These are phyloP conservation scores for Aspergillus viridinutans DNA, from an alignment of 2,329 filamentous ascomycete genomes.

Conservation along the genomic window DNA sequence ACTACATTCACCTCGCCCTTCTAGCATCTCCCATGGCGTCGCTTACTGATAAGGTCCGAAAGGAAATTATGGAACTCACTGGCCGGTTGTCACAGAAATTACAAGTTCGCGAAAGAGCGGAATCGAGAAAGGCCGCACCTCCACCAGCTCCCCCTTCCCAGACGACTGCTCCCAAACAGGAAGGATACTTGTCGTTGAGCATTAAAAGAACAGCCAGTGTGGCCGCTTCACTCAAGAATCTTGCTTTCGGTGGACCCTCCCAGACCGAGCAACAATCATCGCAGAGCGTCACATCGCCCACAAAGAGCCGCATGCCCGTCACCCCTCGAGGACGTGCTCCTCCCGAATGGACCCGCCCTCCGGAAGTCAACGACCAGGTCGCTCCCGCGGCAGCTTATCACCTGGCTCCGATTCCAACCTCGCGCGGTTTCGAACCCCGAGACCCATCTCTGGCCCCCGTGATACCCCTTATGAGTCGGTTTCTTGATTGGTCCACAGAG, in stretches of 20 bases:
- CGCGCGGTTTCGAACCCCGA: constrained; percentile 66
- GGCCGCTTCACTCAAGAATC: constrained; percentile 59
- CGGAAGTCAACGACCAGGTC: constrained; percentile 69
- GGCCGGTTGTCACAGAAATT: constrained; percentile 35
- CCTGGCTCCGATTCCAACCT: constrained; percentile 71
- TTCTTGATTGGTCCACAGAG: constrained; percentile 93
- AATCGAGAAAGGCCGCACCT: constrained; percentile 32
- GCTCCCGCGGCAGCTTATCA: constrained; percentile 68
- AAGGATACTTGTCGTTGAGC: constrained; percentile 59
- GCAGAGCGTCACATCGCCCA: constrained; percentile 25
- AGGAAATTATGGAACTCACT: constrained; percentile 52
- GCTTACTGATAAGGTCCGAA: constrained; percentile 67
- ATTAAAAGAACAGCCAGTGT: constrained; percentile 62
- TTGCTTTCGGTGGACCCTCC: constrained; percentile 50
- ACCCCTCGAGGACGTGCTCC: constrained; percentile 50
- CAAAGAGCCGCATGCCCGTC: constrained; percentile 34
- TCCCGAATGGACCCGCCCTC: constrained; percentile 60
- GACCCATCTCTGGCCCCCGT: constrained; percentile 55
- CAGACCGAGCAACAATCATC: constrained; percentile 28
- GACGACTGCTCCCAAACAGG: constrained; percentile 49
- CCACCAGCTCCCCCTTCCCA: constrained; percentile 46
- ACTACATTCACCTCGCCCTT: constrained; percentile 75
- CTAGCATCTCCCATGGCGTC: constrained; percentile 71
- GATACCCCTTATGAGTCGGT: constrained; percentile 75
- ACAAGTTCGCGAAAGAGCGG: constrained; percentile 31